These are phyloP conservation scores for Carex littledalei DNA, from an alignment of 176 grass and related monocot genomes.

Conservation along the genomic window DNA sequence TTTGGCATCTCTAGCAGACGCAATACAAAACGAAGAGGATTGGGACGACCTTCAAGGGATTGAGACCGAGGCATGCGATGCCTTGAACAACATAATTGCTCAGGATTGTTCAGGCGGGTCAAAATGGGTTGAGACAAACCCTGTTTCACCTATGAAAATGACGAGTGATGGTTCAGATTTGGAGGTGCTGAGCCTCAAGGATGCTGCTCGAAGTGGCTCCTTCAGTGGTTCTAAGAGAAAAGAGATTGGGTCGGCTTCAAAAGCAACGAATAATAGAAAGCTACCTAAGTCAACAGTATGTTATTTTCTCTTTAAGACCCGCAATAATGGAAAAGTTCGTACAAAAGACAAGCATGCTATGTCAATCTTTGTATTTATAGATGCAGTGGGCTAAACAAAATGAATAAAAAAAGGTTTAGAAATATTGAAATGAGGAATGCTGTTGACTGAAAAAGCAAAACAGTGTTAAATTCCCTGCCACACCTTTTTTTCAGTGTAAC, in stretches of 20 bases:
- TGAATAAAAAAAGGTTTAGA: not conserved
- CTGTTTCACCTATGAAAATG: not conserved
- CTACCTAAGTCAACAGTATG: not conserved
- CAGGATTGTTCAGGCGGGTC: conserved; percentile 25
- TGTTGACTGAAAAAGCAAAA: not conserved
- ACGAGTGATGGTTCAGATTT: conserved; percentile 44
- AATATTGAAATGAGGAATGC: not conserved
- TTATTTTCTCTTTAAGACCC: not conserved
- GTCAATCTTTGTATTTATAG: not conserved
- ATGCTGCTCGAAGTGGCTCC: conserved; percentile 6
- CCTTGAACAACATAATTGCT: conserved; percentile 60
- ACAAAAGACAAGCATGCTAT: not conserved
- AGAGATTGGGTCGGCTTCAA: not conserved
- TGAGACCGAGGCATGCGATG: conserved; percentile 73
- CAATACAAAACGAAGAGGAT: conserved; percentile 43
- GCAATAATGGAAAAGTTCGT: not conserved
- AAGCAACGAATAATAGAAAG: conserved; percentile 16
- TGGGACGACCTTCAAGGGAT: conserved; percentile 80
- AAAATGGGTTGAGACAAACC: conserved; percentile 17
- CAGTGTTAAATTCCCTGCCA: not conserved
- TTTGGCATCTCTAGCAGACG: conserved; percentile 60
- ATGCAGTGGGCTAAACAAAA: not conserved
- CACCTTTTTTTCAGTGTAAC: not conserved
- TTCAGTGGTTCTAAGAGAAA: conserved; percentile 17
- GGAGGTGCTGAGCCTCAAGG: conserved; percentile 30